phyloP scores from a whole-genome alignment of 345 rosid genomes.

The Citrus hindsii region DNA sequence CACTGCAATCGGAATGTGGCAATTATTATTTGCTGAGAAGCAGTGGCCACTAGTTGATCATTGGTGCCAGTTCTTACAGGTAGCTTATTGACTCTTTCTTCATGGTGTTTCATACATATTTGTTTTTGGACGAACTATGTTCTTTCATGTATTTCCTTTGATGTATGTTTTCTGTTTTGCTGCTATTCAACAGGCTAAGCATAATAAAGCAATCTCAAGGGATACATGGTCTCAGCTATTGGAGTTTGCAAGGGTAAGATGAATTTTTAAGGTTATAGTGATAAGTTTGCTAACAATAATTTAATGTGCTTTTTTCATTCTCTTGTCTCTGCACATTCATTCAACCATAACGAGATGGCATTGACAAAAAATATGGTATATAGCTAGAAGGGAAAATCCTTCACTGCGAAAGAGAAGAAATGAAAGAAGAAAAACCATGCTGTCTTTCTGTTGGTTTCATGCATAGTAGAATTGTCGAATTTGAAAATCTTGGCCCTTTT shows the following conservation, averaged over 20 bases:
- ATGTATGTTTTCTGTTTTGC: slow-evolving; percentile 2
- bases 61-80: slow-evolving; percentile 99
- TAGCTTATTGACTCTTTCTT: slow-evolving; percentile 19
- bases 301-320: not conserved
- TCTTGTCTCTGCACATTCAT: not conserved
- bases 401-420: not conserved
- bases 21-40: slow-evolving; percentile 88
- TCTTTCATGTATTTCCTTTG: not conserved
- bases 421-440: not conserved
- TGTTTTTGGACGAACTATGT: not conserved
- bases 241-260: slow-evolving; percentile 85
- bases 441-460: not conserved
- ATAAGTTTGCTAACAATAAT: not conserved
- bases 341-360: not conserved
- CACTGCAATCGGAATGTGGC: slow-evolving; percentile 99
- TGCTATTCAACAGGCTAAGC: slow-evolving; percentile 64
- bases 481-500: not conserved
- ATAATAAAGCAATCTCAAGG: slow-evolving; percentile 93
- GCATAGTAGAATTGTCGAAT: not conserved
- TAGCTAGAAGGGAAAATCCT: not conserved
- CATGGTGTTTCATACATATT: not conserved
- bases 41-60: slow-evolving; percentile 90
- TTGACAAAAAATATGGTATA: not conserved
- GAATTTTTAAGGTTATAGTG: not conserved
- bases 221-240: slow-evolving; percentile 96